Conservation (phyloP, 257 asterid species). For the Ilex asprella region DNA sequence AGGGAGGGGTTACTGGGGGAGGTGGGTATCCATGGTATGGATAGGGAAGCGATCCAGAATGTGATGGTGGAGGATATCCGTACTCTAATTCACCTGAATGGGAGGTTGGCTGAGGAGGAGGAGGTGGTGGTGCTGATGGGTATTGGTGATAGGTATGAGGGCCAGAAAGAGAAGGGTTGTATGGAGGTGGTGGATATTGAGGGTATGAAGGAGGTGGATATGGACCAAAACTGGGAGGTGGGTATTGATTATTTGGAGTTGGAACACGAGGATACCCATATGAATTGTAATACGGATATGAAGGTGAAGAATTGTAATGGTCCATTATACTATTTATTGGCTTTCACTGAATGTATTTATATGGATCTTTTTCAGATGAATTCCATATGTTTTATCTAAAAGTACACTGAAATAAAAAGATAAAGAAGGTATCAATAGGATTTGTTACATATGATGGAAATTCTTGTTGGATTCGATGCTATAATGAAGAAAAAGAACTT, state of each 20-base stretch:
- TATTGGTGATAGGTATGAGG: constrained; percentile 38
- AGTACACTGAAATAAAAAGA: not conserved
- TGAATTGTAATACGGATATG: constrained; percentile 45
- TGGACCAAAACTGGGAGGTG: constrained; percentile 13
- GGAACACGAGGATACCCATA: constrained; percentile 43
- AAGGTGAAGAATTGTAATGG: constrained; percentile 43
- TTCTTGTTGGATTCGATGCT: not conserved
- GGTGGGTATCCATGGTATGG: constrained; percentile 41
- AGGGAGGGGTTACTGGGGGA: constrained; percentile 22
- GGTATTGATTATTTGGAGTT: constrained; percentile 2
- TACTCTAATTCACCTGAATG: constrained; percentile 21
- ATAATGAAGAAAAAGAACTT: not conserved
- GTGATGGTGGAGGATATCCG: constrained; percentile 29
- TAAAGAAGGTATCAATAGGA: constrained; percentile 10
- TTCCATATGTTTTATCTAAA: no score
- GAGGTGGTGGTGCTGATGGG: constrained; percentile 25
- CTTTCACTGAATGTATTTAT: no score
- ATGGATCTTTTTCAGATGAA: no score
- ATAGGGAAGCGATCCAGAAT: constrained; percentile 37
- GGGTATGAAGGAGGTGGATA: constrained; percentile 40
- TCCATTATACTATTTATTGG: constrained; percentile 36
- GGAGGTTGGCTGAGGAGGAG: constrained; percentile 27
- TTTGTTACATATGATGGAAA: constrained; percentile 6
- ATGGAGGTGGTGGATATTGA: constrained; percentile 49
- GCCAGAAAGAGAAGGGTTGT: constrained; percentile 30